A percentile compares a stretch with the other conserved stretches of the same genome.
phyloP scores from a whole-genome alignment of 768 basidiomycete genomes.

The Pleurotus djamor region DNA sequence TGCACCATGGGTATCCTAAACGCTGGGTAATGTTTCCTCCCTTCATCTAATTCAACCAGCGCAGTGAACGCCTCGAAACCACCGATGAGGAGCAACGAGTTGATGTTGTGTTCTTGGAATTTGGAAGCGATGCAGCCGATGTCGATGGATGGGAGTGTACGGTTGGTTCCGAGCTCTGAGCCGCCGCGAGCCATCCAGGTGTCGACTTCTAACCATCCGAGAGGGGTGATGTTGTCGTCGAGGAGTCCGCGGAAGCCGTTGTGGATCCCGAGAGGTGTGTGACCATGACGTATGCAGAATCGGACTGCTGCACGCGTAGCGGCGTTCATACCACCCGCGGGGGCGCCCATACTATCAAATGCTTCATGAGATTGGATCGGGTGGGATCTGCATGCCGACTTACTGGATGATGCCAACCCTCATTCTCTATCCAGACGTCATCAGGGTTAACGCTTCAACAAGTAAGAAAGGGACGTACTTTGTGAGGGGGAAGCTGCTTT shows the following conservation, averaged over 20 bases:
- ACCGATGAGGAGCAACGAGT: slow-evolving; percentile 86
- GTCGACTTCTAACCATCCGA: slow-evolving; percentile 96
- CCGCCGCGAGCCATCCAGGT: slow-evolving; percentile 96
- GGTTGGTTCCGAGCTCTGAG: slow-evolving; percentile 97
- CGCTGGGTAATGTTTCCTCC: slow-evolving; percentile 79
- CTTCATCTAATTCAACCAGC: slow-evolving; percentile 75
- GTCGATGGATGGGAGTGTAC: slow-evolving; percentile 80
- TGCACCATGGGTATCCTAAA: slow-evolving; percentile 97
- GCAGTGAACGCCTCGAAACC: slow-evolving; percentile 95
- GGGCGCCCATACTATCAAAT: slow-evolving; percentile 97
- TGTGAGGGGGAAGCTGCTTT: slow-evolving; percentile 45
- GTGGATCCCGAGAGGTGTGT: slow-evolving; percentile 88
- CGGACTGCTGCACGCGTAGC: slow-evolving; percentile 93
- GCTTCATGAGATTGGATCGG: slow-evolving; percentile 6
- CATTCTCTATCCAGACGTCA: slow-evolving; percentile 51
- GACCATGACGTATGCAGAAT: slow-evolving; percentile 90
- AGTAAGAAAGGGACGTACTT: slow-evolving; percentile 29
- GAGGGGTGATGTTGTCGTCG: slow-evolving; percentile 81
- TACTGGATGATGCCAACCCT: slow-evolving; percentile 84
- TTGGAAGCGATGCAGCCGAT: slow-evolving; percentile 87
- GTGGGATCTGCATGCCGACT: slow-evolving; percentile 22
- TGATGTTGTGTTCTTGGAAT: slow-evolving; percentile 82
- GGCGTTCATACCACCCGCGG: slow-evolving; percentile 99
- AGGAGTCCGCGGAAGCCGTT: slow-evolving; percentile 96
- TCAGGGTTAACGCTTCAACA: slow-evolving; percentile 9